Evolutionary conservation across 345 rosid species (phyloP).

Genomic region (Triadica sebifera): DNA sequence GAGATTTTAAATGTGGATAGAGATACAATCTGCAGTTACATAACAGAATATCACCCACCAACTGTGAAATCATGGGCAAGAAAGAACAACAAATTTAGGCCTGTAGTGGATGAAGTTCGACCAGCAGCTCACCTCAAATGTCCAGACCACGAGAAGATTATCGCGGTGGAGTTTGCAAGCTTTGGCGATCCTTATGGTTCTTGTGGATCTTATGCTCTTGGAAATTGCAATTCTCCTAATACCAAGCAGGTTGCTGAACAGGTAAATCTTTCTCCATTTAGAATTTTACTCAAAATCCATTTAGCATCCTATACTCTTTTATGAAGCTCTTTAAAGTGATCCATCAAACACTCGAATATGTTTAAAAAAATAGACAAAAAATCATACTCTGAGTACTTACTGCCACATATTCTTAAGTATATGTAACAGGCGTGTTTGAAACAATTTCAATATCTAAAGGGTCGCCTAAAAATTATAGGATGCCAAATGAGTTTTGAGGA

Average conservation of each 20-base stretch:
- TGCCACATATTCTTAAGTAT: too few species aligned
- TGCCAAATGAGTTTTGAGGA: too few species aligned
- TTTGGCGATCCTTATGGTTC: slow-evolving; percentile 69
- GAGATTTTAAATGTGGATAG: slow-evolving; percentile 54
- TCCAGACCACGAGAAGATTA: slow-evolving; percentile 42
- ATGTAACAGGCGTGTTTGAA: too few species aligned
- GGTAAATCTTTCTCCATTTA: slow-evolving; percentile 21
- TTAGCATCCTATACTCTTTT: too few species aligned
- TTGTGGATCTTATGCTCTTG: slow-evolving; percentile 55
- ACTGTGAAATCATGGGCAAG: slow-evolving; percentile 51
- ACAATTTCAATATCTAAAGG: too few species aligned
- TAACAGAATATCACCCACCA: slow-evolving; percentile 62
- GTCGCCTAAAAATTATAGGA: too few species aligned
- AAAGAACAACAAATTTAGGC: slow-evolving; percentile 32
- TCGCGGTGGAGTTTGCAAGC: slow-evolving; percentile 71
- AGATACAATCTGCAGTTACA: slow-evolving; percentile 67
- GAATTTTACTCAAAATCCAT: too few species aligned
- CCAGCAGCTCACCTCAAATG: slow-evolving; percentile 57
- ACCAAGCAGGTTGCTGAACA: slow-evolving; percentile 60
- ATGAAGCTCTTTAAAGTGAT: background rate
- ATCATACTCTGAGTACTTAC: too few species aligned
- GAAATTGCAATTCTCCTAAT: slow-evolving; percentile 51
- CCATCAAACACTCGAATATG: too few species aligned
- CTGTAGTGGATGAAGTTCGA: slow-evolving; percentile 38
- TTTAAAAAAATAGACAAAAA: too few species aligned